Base-by-base conservation (phyloP, 495 filamentous ascomycete species). In the Trichoderma parareesei region DNA sequence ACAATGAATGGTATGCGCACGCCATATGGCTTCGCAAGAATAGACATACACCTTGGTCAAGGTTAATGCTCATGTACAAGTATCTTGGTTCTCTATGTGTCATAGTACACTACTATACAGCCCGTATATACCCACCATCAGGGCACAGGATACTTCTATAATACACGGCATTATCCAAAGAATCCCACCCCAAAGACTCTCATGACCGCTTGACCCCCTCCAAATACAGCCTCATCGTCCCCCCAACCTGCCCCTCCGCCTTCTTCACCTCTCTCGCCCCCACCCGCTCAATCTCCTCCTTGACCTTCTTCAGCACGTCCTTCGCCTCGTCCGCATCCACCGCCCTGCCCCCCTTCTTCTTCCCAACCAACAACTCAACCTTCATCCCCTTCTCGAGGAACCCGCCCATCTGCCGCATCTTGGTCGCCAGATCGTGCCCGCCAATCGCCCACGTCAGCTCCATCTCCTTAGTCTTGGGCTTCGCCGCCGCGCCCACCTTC, bases 391-490 rank as follows among this genome's bases (percentile, higher is more conserved):
- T 87, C 8, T 72, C 72, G 67, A 93, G 67, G 66, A 92, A 93
- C 57, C 68, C 75, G 61, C 75, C 74, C 71, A 92, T 67, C 73
- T 84, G 80, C 55, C 79, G 78, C 69, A 89, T 64, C 60, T 84
- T 81, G 71, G 89, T 86, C 4, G 69, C 68, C 35, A 92, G 74
- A 74, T 93, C 90, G 73, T 89, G 78, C 10, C 71, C 67, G 63
- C 85, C 85, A 67, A 93, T 92, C 37, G 88, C 85, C 92, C 92
- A 96, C 74, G 91, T 91, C 66, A 96, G 35, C 77, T 96, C 92
- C 16, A 96, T 71, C 71, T 88, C 85, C 78, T 96, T 95, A 6
- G 72, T 67, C 66, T 59, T 57, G 44, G 68, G 61, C 7, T 38
- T 48, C 42, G 59, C 41, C 43, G 69, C 65, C n/a, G 70, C 72